These are phyloP conservation scores for Scenedesmus sp. DNA, from an alignment of 163 green algal species.

Conservation along the genomic window DNA sequence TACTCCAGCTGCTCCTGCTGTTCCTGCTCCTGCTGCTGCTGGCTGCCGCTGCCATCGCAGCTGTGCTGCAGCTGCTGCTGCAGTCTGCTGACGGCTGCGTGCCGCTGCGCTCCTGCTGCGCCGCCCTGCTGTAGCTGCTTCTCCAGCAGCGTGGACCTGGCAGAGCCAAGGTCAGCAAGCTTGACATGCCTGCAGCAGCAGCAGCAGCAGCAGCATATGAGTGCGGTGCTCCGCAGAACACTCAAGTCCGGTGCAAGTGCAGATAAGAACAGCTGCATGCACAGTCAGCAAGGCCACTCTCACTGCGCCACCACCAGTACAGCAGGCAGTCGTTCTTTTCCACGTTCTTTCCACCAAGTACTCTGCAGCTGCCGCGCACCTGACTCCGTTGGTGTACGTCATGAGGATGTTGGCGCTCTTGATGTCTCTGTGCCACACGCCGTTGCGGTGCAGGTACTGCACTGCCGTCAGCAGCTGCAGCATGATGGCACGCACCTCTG, in stretches of 20 bases:
- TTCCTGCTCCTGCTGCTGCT: not conserved
- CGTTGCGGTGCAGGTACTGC: slow-evolving; percentile 84
- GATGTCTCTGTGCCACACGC: slow-evolving; percentile 91
- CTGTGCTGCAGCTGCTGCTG: slow-evolving; percentile 45
- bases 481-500: slow-evolving; percentile 57
- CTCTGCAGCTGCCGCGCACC: slow-evolving; percentile 50
- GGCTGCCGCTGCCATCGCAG: slow-evolving; percentile 14
- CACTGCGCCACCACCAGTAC: not conserved
- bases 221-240: not conserved
- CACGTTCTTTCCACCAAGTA: not conserved
- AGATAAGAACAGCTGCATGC: too few species aligned
- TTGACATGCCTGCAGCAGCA: slow-evolving; percentile 54
- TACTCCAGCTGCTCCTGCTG: not conserved
- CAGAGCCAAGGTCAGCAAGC: slow-evolving; percentile 84
- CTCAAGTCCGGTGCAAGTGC: too few species aligned
- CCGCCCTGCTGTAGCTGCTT: slow-evolving; percentile 7
- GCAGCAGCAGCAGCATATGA: too few species aligned
- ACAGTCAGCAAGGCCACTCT: not conserved
- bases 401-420: slow-evolving; percentile 93
- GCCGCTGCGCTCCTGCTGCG: slow-evolving; percentile 24
- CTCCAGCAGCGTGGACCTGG: slow-evolving; percentile 59
- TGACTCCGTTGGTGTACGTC: slow-evolving; percentile 68
- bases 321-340: not conserved
- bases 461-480: slow-evolving; percentile 64
- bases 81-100: not conserved